A percentile compares a stretch with the other conserved stretches of the same genome.
Evolutionary conservation across 1,284 basidiomycete genomes (phyloP).

Genomic region (Xerocomus tenax): DNA sequence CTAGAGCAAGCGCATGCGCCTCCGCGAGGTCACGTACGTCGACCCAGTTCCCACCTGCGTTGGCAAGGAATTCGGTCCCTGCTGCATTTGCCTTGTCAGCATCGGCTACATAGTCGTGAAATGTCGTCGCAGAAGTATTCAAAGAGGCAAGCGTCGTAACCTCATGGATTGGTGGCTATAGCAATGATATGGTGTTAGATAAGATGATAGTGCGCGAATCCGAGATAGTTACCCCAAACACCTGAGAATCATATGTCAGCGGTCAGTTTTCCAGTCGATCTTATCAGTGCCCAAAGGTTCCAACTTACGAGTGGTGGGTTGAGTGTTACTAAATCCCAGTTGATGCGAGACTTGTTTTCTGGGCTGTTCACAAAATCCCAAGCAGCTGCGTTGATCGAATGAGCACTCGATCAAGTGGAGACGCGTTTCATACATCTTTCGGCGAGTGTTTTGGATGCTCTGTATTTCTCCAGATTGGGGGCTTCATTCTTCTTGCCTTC

Average conservation of each 20-base stretch:
- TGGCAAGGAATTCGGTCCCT: slow-evolving; percentile 26
- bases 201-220: background rate
- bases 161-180: slow-evolving; percentile 43
- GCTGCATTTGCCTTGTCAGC: slow-evolving; percentile 12
- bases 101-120: slow-evolving; percentile 32
- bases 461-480: slow-evolving; percentile 39
- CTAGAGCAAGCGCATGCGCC: slow-evolving; percentile 49
- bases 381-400: slow-evolving; percentile 30
- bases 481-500: slow-evolving; percentile 43
- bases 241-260: slow-evolving; percentile 13
- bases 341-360: slow-evolving; percentile 40
- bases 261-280: background rate
- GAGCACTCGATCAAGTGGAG: background rate
- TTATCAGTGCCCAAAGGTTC: background rate
- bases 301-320: slow-evolving; percentile 48
- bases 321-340: slow-evolving; percentile 50
- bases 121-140: slow-evolving; percentile 40
- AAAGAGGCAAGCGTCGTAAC: slow-evolving; percentile 37
- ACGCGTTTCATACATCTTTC: slow-evolving; percentile 40
- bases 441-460: slow-evolving; percentile 60
- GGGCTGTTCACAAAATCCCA: slow-evolving; percentile 47
- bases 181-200: background rate
- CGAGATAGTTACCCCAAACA: slow-evolving; percentile 30
- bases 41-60: slow-evolving; percentile 32
- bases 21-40: slow-evolving; percentile 43